Conservation (phyloP, 2,329 filamentous ascomycete species). For the Dothiorella sarmentorum region DNA sequence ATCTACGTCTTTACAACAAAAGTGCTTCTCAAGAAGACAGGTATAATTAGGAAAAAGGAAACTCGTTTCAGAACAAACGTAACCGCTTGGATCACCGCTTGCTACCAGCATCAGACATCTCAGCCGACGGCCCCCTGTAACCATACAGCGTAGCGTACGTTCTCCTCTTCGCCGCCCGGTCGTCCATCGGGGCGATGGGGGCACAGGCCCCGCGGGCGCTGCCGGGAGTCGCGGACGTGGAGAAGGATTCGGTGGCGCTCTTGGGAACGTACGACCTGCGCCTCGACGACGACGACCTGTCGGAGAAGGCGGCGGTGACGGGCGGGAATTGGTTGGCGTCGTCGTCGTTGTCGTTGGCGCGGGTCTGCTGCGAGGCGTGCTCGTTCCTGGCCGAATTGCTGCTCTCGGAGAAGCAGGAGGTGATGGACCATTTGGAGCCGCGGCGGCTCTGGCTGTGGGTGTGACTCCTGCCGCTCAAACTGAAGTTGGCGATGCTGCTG, state of each 20-base stretch:
- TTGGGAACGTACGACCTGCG: slow-evolving; percentile 9
- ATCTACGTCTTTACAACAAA: no score
- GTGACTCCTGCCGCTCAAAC: not conserved
- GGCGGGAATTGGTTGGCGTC: not conserved
- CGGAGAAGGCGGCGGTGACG: not conserved
- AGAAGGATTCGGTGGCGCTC: not conserved
- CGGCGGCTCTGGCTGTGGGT: not conserved
- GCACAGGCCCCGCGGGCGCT: not conserved
- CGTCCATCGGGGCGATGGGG: not conserved
- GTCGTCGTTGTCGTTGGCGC: no score
- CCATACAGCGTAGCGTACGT: not conserved
- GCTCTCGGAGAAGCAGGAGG: slow-evolving; percentile 5
- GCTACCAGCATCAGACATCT: not conserved
- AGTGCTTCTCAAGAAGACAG: not conserved
- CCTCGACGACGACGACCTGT: not conserved
- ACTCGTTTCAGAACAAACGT: not conserved
- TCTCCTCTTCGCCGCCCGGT: not conserved
- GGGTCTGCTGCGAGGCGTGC: not conserved
- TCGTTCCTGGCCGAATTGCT: not conserved
- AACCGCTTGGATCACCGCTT: not conserved
- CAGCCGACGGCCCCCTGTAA: not conserved
- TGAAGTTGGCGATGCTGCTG: slow-evolving; percentile 17
- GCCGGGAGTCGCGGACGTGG: not conserved
- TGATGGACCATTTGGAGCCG: not conserved
- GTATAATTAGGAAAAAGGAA: not conserved